These are phyloP conservation scores for Bifiguratus adelaidae DNA, from an alignment of 192 early-diverging fungal genomes.

Conservation along the genomic window DNA sequence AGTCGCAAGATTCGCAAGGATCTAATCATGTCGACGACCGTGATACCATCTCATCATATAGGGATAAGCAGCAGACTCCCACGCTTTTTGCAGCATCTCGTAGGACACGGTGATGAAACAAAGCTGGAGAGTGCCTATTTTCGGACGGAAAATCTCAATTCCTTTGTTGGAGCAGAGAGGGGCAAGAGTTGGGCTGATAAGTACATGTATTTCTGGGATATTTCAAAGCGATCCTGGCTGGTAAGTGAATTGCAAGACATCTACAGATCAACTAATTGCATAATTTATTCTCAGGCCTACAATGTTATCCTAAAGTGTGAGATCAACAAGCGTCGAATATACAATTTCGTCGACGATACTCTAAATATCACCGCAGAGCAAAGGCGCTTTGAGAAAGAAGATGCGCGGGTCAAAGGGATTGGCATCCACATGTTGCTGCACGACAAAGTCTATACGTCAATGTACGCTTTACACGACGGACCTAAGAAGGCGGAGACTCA, in stretches of 20 bases:
- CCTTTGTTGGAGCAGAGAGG: constrained; percentile 19
- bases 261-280: not conserved
- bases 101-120: not conserved
- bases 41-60: too few species aligned
- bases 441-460: constrained; percentile 23
- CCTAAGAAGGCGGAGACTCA: constrained; percentile 19
- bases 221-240: constrained; percentile 12
- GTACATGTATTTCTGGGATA: constrained; percentile 21
- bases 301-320: not conserved
- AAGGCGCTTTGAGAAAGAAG: too few species aligned
- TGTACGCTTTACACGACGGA: constrained; percentile 50
- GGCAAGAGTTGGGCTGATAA: constrained; percentile 19
- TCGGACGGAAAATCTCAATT: constrained; percentile 16
- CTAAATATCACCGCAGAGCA: too few species aligned
- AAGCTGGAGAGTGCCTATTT: constrained; percentile 22
- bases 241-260: constrained; percentile 12
- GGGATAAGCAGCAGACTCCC: too few species aligned
- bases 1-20: too few species aligned
- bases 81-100: not conserved
- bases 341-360: too few species aligned
- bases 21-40: too few species aligned
- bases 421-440: constrained; percentile 27
- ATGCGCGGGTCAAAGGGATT: not conserved
- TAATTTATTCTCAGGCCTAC: not conserved
- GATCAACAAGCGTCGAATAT: not conserved